These are phyloP conservation scores for Furcasterigmium furcatum DNA, from an alignment of 2,329 filamentous ascomycete species.

Conservation along the genomic window DNA sequence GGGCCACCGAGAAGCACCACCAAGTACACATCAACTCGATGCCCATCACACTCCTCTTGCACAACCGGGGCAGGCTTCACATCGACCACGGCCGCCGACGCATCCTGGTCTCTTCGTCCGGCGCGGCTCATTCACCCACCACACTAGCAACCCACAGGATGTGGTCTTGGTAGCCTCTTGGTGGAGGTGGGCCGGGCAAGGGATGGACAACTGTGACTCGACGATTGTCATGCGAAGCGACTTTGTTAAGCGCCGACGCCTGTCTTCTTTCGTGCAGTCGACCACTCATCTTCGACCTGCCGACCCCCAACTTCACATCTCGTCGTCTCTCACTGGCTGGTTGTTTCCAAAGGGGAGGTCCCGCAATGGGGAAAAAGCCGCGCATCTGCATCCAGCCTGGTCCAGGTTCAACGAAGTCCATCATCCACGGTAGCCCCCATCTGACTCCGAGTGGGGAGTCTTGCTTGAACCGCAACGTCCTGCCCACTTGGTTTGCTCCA, in stretches of 20 bases:
- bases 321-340: slow-evolving; percentile 25
- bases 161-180: not conserved
- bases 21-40: no score
- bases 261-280: slow-evolving; percentile 48
- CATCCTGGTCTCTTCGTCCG: no score
- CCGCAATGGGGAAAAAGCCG: slow-evolving; percentile 22
- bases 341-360: not conserved
- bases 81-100: no score
- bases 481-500: no score
- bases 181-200: slow-evolving; percentile 2
- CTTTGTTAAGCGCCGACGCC: slow-evolving; percentile 55
- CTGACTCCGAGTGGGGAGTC: no score
- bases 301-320: slow-evolving; percentile 22
- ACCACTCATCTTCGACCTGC: slow-evolving; percentile 19
- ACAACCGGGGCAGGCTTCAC: no score
- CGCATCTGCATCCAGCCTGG: slow-evolving; percentile 21
- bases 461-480: no score
- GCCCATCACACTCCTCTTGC: no score
- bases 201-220: slow-evolving; percentile 2
- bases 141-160: not conserved
- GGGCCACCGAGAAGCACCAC: no score
- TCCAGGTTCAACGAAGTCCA: not conserved
- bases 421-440: no score
- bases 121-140: not conserved
- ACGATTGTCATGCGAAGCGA: slow-evolving; percentile 29